phyloP scores from a whole-genome alignment of 352 stramenopile species.

The Phytophthora constricta region DNA sequence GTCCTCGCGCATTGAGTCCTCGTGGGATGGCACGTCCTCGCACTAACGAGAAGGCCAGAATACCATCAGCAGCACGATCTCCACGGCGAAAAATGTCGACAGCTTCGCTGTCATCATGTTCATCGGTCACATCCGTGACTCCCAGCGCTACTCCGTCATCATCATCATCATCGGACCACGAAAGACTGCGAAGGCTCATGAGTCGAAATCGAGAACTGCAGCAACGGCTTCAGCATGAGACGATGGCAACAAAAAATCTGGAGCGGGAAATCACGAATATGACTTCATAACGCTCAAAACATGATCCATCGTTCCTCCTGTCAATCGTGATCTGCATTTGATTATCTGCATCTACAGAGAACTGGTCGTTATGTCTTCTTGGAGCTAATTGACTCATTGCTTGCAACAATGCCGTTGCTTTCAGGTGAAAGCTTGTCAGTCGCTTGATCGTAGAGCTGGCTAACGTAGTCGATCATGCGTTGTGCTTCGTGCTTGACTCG shows the following conservation, averaged over 20 bases:
- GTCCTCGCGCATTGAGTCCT: slow-evolving; percentile 2
- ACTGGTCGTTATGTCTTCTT: slow-evolving; percentile 31
- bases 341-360: background rate
- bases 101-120: slow-evolving; percentile 41
- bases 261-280: slow-evolving; percentile 80
- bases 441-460: slow-evolving; percentile 52
- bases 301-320: background rate
- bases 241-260: slow-evolving; percentile 68
- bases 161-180: slow-evolving; percentile 56
- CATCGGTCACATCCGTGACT: slow-evolving; percentile 14
- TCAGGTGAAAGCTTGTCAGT: slow-evolving; percentile 4
- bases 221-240: slow-evolving; percentile 76
- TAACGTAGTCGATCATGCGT: slow-evolving; percentile 71
- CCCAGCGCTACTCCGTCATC: slow-evolving; percentile 28
- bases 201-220: slow-evolving; percentile 81
- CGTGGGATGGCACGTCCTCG: slow-evolving; percentile 10
- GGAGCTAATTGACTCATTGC: slow-evolving; percentile 1
- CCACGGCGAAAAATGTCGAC: slow-evolving; percentile 42
- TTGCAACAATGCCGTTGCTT: too few species aligned
- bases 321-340: background rate
- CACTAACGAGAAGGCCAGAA: slow-evolving; percentile 9
- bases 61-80: slow-evolving; percentile 5
- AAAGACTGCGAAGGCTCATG: slow-evolving; percentile 75
- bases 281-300: slow-evolving; percentile 32
- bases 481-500: slow-evolving; percentile 58